A percentile compares a stretch with the other conserved stretches of the same genome.
These are phyloP conservation scores for Tanacetum coccineum DNA, from an alignment of 129 eudicot species.

Conservation along the genomic window DNA sequence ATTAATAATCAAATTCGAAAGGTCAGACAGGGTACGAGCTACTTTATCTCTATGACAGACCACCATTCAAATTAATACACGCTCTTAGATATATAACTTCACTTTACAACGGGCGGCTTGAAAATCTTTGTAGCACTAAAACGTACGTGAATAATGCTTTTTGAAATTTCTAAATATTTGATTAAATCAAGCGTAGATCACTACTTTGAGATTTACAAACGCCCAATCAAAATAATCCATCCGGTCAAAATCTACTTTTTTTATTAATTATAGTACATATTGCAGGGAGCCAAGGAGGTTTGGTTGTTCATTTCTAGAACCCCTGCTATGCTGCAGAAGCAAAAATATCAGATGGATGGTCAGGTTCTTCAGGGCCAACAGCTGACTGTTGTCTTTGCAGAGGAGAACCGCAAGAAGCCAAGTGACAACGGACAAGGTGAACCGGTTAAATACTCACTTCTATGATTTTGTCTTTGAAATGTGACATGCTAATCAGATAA, in stretches of 20 bases:
- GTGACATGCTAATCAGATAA: too few relatives aligned
- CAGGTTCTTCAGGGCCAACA: too few relatives aligned
- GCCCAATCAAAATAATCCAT: conserved; percentile 17
- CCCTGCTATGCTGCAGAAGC: conserved; percentile 86
- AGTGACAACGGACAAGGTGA: conserved; percentile 70
- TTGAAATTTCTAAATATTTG: conserved; percentile 7
- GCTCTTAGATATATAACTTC: background rate
- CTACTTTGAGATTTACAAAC: conserved; percentile 24
- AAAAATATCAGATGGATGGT: too few relatives aligned
- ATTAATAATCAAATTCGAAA: too few relatives aligned
- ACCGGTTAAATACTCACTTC: conserved; percentile 30
- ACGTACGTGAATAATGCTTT: background rate
- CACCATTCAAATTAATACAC: conserved; percentile 32
- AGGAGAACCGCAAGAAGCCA: too few relatives aligned
- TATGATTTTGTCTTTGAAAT: too few relatives aligned
- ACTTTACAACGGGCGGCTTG: conserved; percentile 28
- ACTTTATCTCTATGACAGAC: conserved; percentile 57
- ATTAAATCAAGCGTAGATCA: conserved; percentile 4
- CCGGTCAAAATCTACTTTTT: background rate
- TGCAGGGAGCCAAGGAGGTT: conserved; percentile 81
- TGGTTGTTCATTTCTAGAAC: conserved; percentile 94
- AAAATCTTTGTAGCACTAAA: conserved; percentile 15
- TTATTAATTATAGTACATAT: background rate
- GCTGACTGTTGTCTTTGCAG: too few relatives aligned
- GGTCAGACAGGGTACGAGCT: conserved; percentile 79